Base-by-base conservation (phyloP, 2,329 filamentous ascomycete genomes). In the Aspergillus calidoustus region DNA sequence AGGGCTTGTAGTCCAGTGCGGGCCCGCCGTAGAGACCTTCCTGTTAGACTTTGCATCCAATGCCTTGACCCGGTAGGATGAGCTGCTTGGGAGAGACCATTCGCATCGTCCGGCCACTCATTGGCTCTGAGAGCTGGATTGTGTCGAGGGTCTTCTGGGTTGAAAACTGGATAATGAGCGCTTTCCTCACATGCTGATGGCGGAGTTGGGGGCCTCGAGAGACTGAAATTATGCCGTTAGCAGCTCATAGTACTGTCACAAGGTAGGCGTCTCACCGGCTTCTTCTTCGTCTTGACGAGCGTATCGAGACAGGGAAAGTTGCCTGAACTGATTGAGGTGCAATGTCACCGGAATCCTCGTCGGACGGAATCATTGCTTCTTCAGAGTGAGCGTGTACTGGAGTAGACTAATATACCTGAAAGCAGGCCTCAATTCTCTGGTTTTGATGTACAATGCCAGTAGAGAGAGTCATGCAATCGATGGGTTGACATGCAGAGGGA, bases 61-160 rank as follows among this genome's bases (percentile, higher is more conserved):
- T 64, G 64, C 1, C 64, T 54, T 38, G 69, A 69, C 9, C 61
- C 69, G 7, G 64, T 60, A 3, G 66, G 57, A 4, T 59, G 65
- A 2, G 67, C 59, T 1, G 63, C 54, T 13, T 61, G 54, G 15
- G 68, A 66, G 11, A 56, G 54, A 7, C 54, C 57, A 30, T 64
- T 64, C 3, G 62, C 54, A 15, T 61, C 58, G 22, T 63, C 58
- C 31, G 49, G 50, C 63, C 65, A 68, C 34, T 57, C 34, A 17
- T 55, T 54, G 13, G 54, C 52, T 5, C 55, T 31, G n/a, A 41
- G 49, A 8, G 69, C 49, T 47, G 76, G 71, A 28, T 76, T 77
- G 53, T 78, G 76, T 30, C 72, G 67, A 60, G 75, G 74, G 53
- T 78, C 69, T n/a, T 60, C 63, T 31, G 75, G 73, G 52, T 77